These are phyloP conservation scores for Teratosphaeria zuluensis DNA, from an alignment of 2,329 filamentous ascomycete genomes.

Conservation along the genomic window DNA sequence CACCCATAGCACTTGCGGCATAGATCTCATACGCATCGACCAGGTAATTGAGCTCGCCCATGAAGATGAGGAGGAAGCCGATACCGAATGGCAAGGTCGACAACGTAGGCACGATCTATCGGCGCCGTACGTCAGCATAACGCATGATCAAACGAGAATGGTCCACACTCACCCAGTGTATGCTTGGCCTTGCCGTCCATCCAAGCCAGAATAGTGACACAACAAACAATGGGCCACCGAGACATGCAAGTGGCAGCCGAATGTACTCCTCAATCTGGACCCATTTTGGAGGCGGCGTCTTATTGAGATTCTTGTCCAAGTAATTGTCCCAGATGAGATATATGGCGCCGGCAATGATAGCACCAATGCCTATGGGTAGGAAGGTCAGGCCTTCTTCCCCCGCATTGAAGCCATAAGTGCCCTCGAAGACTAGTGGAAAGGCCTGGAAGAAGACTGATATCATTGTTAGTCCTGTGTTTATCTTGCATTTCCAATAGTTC, in stretches of 20 bases:
- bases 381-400: slow-evolving; percentile 59
- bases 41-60: slow-evolving; percentile 50
- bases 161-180: slow-evolving; percentile 28
- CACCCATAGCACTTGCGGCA: slow-evolving; percentile 68
- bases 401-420: slow-evolving; percentile 53
- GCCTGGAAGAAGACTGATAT: slow-evolving; percentile 58
- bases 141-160: slow-evolving; percentile 14
- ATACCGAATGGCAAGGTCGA: slow-evolving; percentile 35
- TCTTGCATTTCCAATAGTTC: too few species aligned
- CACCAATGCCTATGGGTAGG: slow-evolving; percentile 57
- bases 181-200: slow-evolving; percentile 28
- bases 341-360: slow-evolving; percentile 47
- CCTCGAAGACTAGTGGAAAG: slow-evolving; percentile 56
- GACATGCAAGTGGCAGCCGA: slow-evolving; percentile 60
- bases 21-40: slow-evolving; percentile 61
- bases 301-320: slow-evolving; percentile 42
- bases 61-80: slow-evolving; percentile 41
- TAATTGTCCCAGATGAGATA: slow-evolving; percentile 58
- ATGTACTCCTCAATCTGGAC: slow-evolving; percentile 54
- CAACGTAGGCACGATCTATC: slow-evolving; percentile 36
- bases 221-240: slow-evolving; percentile 54
- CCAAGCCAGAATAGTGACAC: slow-evolving; percentile 34
- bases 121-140: slow-evolving; percentile 17
- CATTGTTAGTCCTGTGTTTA: not conserved
- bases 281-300: slow-evolving; percentile 42